Evolutionary conservation across 2,329 filamentous ascomycete species (phyloP).

Genomic region (Alternaria sp.): DNA sequence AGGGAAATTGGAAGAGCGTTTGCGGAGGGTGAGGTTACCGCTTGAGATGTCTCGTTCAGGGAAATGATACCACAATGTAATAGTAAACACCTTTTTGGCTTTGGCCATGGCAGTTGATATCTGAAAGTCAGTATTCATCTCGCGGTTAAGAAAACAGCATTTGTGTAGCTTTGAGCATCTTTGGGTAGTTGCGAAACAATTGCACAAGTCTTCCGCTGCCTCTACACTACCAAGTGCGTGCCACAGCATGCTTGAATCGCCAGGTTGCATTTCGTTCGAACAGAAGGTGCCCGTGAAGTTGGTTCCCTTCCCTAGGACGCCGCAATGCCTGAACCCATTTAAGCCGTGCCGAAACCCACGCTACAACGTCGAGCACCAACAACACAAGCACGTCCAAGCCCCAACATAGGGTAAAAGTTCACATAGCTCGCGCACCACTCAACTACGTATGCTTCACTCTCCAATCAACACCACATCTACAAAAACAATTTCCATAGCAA

Average conservation of each 20-base stretch:
- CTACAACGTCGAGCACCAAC: constrained; percentile 5
- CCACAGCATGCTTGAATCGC: neutral
- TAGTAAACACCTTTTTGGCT: neutral
- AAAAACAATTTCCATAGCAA: neutral
- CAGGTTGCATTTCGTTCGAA: too few relatives aligned
- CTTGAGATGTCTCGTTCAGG: neutral
- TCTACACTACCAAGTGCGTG: neutral
- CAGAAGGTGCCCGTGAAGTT: neutral
- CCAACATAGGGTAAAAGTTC: neutral
- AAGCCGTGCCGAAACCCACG: neutral
- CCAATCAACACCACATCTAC: neutral
- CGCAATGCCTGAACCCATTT: neutral
- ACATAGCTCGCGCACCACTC: neutral
- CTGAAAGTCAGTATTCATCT: neutral
- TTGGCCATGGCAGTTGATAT: neutral
- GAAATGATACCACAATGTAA: constrained; percentile 12
- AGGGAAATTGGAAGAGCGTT: constrained; percentile 76
- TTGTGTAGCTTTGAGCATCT: neutral
- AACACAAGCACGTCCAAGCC: neutral
- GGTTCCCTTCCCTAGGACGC: neutral
- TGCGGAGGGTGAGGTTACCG: constrained; percentile 68
- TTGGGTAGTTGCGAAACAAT: neutral
- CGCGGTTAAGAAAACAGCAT: neutral
- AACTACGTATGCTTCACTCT: neutral
- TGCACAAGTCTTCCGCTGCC: neutral